Percentiles rank a stretch among this genome's conserved stretches.
Conservation (phyloP, 2,329 filamentous ascomycete species). For the Sarocladium brachiariae region DNA sequence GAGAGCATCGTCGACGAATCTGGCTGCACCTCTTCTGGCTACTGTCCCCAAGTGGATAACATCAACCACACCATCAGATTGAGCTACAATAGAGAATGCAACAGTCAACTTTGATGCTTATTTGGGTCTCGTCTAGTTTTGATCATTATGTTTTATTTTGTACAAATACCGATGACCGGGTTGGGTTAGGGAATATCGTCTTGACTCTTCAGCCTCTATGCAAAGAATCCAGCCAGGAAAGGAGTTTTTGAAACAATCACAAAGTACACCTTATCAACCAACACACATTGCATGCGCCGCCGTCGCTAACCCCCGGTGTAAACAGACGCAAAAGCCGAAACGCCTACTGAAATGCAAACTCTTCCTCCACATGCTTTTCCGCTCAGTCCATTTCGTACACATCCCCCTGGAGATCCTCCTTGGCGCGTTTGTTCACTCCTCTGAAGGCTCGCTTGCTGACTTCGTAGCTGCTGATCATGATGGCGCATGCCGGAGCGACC, state of each 20-base stretch:
- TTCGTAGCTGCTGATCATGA: constrained; percentile 99
- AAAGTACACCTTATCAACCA: background rate
- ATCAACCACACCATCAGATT: no score
- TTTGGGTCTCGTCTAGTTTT: no score
- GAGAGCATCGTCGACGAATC: no score
- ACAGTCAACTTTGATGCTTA: no score
- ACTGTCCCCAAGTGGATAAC: no score
- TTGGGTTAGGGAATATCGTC: no score
- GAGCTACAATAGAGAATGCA: no score
- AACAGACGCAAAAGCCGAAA: background rate
- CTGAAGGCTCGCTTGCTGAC: constrained; percentile 85
- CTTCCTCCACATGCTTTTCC: background rate
- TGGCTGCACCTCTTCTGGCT: no score
- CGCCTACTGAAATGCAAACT: constrained; percentile 7
- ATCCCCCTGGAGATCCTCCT: background rate
- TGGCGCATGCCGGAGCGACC: constrained; percentile 91
- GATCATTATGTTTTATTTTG: no score
- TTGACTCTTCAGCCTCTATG: no score
- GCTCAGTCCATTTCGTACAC: constrained; percentile 7
- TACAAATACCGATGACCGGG: no score
- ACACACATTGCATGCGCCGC: background rate
- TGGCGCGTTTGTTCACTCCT: constrained; percentile 55
- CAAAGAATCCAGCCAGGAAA: background rate
- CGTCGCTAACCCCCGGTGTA: background rate
- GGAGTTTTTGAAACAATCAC: background rate